A percentile compares a stretch with the other conserved stretches of the same genome.
Conservation (phyloP, 2,329 filamentous ascomycete species). For the Teratosphaeria destructans region DNA sequence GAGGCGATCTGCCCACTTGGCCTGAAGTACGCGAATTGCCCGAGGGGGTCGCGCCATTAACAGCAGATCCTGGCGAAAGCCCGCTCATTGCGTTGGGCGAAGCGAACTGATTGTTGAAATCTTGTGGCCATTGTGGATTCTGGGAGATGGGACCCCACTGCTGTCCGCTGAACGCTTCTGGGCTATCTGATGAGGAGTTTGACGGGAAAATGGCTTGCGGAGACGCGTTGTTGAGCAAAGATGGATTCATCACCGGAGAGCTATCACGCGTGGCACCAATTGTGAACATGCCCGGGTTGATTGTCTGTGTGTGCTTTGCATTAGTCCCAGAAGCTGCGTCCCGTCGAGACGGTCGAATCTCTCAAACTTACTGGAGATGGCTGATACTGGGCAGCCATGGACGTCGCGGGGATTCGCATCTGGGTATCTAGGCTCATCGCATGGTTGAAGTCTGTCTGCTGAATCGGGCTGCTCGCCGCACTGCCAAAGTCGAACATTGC, state of each 20-base stretch:
- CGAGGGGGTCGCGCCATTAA: slow-evolving; percentile 18
- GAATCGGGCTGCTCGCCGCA: slow-evolving; percentile 45
- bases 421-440: slow-evolving; percentile 21
- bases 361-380: slow-evolving; percentile 16
- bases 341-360: background rate
- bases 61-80: slow-evolving; percentile 26
- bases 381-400: slow-evolving; percentile 13
- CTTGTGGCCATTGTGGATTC: slow-evolving; percentile 24
- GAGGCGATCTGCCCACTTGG: slow-evolving; percentile 18
- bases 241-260: slow-evolving; percentile 18
- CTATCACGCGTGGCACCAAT: slow-evolving; percentile 21
- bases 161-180: slow-evolving; percentile 21
- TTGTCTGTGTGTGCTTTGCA: slow-evolving; percentile 14
- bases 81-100: slow-evolving; percentile 20
- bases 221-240: slow-evolving; percentile 23
- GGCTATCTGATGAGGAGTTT: slow-evolving; percentile 27
- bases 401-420: slow-evolving; percentile 11
- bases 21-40: slow-evolving; percentile 5
- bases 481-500: slow-evolving; percentile 49
- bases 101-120: slow-evolving; percentile 22
- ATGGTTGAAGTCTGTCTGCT: slow-evolving; percentile 18
- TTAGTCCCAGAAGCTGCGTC: background rate
- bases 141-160: slow-evolving; percentile 19
- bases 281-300: slow-evolving; percentile 24
- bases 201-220: slow-evolving; percentile 25